Conservation (phyloP, 148 eudicot genomes). For the Vaccinium corymbosum region DNA sequence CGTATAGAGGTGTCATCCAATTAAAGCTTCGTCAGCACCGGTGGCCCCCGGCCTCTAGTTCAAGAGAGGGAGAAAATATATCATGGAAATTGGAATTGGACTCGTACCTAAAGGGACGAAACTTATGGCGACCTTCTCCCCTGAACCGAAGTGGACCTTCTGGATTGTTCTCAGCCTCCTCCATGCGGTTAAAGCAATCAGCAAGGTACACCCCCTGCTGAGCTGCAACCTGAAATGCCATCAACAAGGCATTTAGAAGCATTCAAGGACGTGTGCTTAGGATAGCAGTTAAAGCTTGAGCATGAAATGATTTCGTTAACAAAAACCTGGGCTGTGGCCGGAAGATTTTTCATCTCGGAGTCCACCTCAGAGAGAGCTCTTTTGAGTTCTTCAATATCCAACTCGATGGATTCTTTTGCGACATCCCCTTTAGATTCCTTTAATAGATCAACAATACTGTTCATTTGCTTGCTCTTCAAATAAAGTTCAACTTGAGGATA, state of each 20-base stretch:
- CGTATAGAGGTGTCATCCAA: not conserved
- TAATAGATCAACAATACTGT: slow-evolving; percentile 22
- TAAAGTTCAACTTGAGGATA: slow-evolving; percentile 84
- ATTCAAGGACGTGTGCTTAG: not conserved
- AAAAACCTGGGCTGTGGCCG: slow-evolving; percentile 34
- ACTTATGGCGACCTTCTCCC: slow-evolving; percentile 24
- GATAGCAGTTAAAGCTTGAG: not conserved
- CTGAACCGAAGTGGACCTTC: slow-evolving; percentile 32
- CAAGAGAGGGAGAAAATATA: not conserved
- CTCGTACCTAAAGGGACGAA: slow-evolving; percentile 29
- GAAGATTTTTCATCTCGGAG: slow-evolving; percentile 31
- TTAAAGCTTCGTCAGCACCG: not conserved
- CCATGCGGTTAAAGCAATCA: slow-evolving; percentile 34
- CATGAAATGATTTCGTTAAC: not conserved
- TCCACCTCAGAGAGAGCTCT: slow-evolving; percentile 33
- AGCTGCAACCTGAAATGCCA: slow-evolving; percentile 43
- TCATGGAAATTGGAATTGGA: not conserved
- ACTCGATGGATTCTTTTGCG: slow-evolving; percentile 34
- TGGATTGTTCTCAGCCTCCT: slow-evolving; percentile 24
- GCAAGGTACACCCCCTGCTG: slow-evolving; percentile 53
- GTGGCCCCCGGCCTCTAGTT: not conserved
- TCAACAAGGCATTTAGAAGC: not conserved
- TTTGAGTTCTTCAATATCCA: slow-evolving; percentile 33
- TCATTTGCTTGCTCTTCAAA: slow-evolving; percentile 24
- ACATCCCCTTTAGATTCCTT: slow-evolving; percentile 23